These are phyloP conservation scores for Rhododendron simsii DNA, from an alignment of 148 eudicot genomes.

Conservation along the genomic window DNA sequence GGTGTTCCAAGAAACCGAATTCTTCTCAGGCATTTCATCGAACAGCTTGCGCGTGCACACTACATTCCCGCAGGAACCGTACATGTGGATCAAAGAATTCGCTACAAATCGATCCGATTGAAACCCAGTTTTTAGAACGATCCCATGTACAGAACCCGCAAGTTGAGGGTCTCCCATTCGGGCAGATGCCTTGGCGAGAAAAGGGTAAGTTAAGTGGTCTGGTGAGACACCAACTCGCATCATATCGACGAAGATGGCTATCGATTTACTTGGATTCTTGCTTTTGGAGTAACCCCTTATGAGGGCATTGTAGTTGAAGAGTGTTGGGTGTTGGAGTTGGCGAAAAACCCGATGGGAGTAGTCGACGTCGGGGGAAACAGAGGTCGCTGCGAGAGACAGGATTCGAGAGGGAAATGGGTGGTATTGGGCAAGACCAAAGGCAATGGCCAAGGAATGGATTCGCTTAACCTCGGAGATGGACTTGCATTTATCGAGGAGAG, in stretches of 20 bases:
- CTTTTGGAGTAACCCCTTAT: constrained; percentile 51
- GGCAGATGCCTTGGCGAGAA: constrained; percentile 60
- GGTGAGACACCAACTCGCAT: constrained; percentile 42
- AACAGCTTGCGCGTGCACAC: constrained; percentile 56
- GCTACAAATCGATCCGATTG: constrained; percentile 47
- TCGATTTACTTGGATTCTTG: constrained; percentile 38
- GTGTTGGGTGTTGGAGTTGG: constrained; percentile 36
- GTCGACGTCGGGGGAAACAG: constrained; percentile 22
- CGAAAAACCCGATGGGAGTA: constrained; percentile 48
- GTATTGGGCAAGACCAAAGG: constrained; percentile 38
- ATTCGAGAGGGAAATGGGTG: constrained; percentile 44
- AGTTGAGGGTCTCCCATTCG: constrained; percentile 29
- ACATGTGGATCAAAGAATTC: constrained; percentile 80
- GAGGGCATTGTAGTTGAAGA: constrained; percentile 52
- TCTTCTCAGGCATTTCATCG: constrained; percentile 62
- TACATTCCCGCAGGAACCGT: constrained; percentile 41
- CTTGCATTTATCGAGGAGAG: constrained; percentile 47
- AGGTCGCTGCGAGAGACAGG: constrained; percentile 42
- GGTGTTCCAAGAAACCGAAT: constrained; percentile 71
- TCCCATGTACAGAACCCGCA: constrained; percentile 43
- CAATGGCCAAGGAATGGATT: constrained; percentile 50
- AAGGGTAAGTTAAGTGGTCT: constrained; percentile 72
- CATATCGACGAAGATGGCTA: constrained; percentile 50
- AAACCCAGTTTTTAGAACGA: constrained; percentile 43
- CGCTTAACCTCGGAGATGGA: constrained; percentile 49